These are phyloP conservation scores for Tricladium varicosporioides DNA, from an alignment of 2,329 filamentous ascomycete species.

Conservation along the genomic window DNA sequence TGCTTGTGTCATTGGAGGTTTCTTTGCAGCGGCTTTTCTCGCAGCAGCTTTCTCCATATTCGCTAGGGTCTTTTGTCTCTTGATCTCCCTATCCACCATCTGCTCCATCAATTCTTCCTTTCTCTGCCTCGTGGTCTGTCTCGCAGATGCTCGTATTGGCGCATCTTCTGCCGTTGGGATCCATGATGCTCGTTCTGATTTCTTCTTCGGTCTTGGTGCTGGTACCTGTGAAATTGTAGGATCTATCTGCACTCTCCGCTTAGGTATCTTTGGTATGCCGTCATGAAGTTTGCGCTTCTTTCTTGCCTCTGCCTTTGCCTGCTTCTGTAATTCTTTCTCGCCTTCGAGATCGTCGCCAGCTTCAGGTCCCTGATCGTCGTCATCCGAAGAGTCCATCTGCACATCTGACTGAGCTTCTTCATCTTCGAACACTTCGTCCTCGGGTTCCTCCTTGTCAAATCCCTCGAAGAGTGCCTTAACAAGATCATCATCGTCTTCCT, in stretches of 20 bases:
- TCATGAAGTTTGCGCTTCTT: slow-evolving; percentile 83
- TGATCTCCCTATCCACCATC: slow-evolving; percentile 69
- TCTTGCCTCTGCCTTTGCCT: slow-evolving; percentile 65
- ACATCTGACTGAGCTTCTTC: slow-evolving; percentile 70
- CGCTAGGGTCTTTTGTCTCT: slow-evolving; percentile 68
- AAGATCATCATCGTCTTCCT: slow-evolving; percentile 60
- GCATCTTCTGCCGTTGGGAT: slow-evolving; percentile 61
- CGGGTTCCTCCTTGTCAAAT: slow-evolving; percentile 50
- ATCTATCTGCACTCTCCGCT: slow-evolving; percentile 76
- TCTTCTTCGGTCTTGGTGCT: slow-evolving; percentile 57
- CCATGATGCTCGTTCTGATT: slow-evolving; percentile 69
- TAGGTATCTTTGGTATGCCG: slow-evolving; percentile 65
- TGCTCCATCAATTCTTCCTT: slow-evolving; percentile 60
- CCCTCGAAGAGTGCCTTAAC: slow-evolving; percentile 68
- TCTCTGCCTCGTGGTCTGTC: slow-evolving; percentile 61
- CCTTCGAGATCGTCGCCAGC: slow-evolving; percentile 67
- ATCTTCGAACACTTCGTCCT: slow-evolving; percentile 69
- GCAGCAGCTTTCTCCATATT: slow-evolving; percentile 60
- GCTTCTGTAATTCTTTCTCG: slow-evolving; percentile 80
- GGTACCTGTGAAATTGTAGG: slow-evolving; percentile 41
- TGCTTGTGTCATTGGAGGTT: slow-evolving; percentile 83
- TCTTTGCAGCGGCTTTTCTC: slow-evolving; percentile 67
- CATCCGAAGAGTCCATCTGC: slow-evolving; percentile 81
- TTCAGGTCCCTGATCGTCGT: slow-evolving; percentile 73
- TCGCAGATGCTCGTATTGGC: slow-evolving; percentile 59